Conservation (phyloP, 495 filamentous ascomycete species). For the Trichodelitschia bisporula region DNA sequence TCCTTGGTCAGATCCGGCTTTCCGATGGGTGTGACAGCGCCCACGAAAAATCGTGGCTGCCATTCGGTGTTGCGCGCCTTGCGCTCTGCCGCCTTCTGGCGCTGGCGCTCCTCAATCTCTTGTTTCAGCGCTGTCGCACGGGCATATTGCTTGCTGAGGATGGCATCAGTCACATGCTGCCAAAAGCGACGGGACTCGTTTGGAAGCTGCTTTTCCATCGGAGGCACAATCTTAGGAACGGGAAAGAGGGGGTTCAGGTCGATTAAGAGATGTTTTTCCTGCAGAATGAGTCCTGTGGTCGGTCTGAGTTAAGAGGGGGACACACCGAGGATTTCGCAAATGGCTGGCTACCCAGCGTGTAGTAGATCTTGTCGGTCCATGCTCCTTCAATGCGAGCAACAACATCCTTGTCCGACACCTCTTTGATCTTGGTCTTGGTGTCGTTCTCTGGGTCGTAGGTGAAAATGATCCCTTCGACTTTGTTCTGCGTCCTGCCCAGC, state of each 20-base stretch:
- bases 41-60: slow-evolving; percentile 78
- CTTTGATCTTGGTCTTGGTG: slow-evolving; percentile 47
- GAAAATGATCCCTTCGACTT: slow-evolving; percentile 77
- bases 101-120: slow-evolving; percentile 76
- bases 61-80: slow-evolving; percentile 39
- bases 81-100: slow-evolving; percentile 58
- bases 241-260: slow-evolving; percentile 64
- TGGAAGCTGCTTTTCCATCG: slow-evolving; percentile 46
- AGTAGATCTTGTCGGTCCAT: slow-evolving; percentile 55
- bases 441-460: slow-evolving; percentile 65
- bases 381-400: slow-evolving; percentile 61
- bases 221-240: slow-evolving; percentile 52
- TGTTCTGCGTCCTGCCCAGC: slow-evolving; percentile 76
- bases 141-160: slow-evolving; percentile 55
- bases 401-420: slow-evolving; percentile 63
- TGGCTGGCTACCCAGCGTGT: slow-evolving; percentile 20
- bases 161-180: slow-evolving; percentile 69
- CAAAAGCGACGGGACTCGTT: slow-evolving; percentile 85
- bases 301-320: neutral
- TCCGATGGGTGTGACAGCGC: slow-evolving; percentile 43
- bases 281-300: slow-evolving; percentile 16
- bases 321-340: slow-evolving; percentile 24
- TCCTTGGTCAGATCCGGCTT: slow-evolving; percentile 61
- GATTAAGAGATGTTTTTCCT: slow-evolving; percentile 49
- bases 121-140: slow-evolving; percentile 71